Base-by-base conservation (phyloP, 148 eudicot genomes). In the Rhododendron williamsianum region DNA sequence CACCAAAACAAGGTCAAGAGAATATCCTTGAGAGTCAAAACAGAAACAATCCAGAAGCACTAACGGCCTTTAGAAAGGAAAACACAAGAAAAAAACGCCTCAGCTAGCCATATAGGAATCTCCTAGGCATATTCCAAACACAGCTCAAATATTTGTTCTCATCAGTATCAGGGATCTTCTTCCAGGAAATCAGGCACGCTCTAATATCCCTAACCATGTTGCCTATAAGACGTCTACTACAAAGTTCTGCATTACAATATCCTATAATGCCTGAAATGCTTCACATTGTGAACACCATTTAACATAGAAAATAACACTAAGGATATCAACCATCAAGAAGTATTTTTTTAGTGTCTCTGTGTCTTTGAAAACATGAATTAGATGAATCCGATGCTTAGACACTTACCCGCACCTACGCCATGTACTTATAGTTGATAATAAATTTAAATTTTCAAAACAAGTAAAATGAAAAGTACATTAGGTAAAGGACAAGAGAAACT, bases 401-500 rank as follows among this genome's bases (percentile, higher is more conserved):
- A 67, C 73, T 25, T 67, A 25, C 73, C 74, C 2, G 6, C 35
- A 71, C 76, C 76, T 71, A 71, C 0, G 8, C 3, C 41, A 27
- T 30, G 38, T 27, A 71, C 9, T 4, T 71, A 71, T 30, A 71
- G 76, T 71, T 30, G 60, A 54, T 54, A 27, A 6, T 21, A 27
- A 69, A 25, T 10, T 27, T 30, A 30, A 30, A 71, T 11, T 12
- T 30, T 35, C 27, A 58, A 38, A 54, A 12, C 21, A 51, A 10
- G n/a, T 10, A 63, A 86, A 15, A 43, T 19, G 46, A 86, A n/a
- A n/a, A 35, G 49, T 49, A 76, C 38, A 60, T 27, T 58, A 84
- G 36, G 8, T 30, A 38, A 60, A 46, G 74, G 52, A 54, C 15
- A 10, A 81, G 41, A 81, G 83, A 72, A 87, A 78, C 63, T 81